Evolutionary conservation across 2,329 filamentous ascomycete species (phyloP).

Genomic region (Phyllosticta paracitricarpa): DNA sequence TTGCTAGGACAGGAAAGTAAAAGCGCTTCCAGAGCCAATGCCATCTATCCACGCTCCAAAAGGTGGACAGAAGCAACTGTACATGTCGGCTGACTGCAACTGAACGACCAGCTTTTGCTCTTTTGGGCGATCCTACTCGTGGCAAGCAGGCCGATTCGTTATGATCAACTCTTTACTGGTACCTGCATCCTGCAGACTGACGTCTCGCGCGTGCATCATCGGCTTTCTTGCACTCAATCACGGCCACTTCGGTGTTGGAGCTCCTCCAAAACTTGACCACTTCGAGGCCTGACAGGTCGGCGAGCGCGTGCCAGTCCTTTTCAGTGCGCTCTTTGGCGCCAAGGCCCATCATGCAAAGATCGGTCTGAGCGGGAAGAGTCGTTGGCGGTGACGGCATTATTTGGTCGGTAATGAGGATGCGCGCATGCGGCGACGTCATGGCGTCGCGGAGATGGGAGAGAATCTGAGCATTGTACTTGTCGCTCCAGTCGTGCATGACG

Average conservation of each 20-base stretch:
- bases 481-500: slow-evolving; percentile 26
- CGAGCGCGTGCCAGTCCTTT: slow-evolving; percentile 1
- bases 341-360: slow-evolving; percentile 5
- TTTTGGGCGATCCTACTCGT: background rate
- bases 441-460: slow-evolving; percentile 25
- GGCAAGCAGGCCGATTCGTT: background rate
- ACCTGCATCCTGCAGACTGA: background rate
- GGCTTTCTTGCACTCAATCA: slow-evolving; percentile 5
- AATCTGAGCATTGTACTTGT: slow-evolving; percentile 23
- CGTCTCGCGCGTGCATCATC: background rate
- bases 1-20: background rate
- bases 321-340: slow-evolving; percentile 4
- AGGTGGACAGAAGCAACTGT: background rate
- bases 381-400: slow-evolving; percentile 2
- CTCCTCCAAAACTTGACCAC: slow-evolving; percentile 5
- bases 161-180: background rate
- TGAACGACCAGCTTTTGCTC: background rate
- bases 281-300: slow-evolving; percentile 1
- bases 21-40: background rate
- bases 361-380: background rate
- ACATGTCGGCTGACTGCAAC: background rate
- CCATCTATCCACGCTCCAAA: background rate
- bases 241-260: background rate
- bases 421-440: slow-evolving; percentile 24
- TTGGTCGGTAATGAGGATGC: slow-evolving; percentile 34